phyloP scores from a whole-genome alignment of 352 stramenopile genomes.

The Globisporangium nagaii region DNA sequence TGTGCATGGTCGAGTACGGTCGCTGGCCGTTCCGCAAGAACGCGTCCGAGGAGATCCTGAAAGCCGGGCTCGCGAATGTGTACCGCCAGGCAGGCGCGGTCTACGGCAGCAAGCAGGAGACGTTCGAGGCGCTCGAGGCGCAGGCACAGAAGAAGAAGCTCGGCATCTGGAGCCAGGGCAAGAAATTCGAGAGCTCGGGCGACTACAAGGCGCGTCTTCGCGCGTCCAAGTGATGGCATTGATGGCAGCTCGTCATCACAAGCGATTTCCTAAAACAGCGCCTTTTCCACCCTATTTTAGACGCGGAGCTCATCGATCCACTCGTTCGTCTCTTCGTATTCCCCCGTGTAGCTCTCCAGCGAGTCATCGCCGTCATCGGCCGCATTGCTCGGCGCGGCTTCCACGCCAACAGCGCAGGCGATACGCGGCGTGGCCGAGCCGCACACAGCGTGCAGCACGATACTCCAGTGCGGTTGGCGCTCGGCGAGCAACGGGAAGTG shows the following conservation, averaged over 20 bases:
- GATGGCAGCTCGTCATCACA: too few relatives aligned
- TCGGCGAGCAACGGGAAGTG: slow-evolving; percentile 24
- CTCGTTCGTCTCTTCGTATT: slow-evolving; percentile 9
- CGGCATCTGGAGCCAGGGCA: slow-evolving; percentile 75
- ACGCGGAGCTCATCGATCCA: slow-evolving; percentile 12
- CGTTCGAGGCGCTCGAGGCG: slow-evolving; percentile 63
- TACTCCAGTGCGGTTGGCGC: slow-evolving; percentile 25
- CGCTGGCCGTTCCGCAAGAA: slow-evolving; percentile 76
- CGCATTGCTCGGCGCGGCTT: not conserved
- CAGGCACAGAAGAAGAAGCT: slow-evolving; percentile 54
- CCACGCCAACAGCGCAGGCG: slow-evolving; percentile 23
- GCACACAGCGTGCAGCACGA: slow-evolving; percentile 21
- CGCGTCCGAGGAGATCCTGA: slow-evolving; percentile 77
- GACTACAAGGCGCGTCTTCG: slow-evolving; percentile 76
- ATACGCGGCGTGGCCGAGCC: slow-evolving; percentile 23
- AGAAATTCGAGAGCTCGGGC: slow-evolving; percentile 62
- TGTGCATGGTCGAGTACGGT: slow-evolving; percentile 81
- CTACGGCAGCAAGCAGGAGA: slow-evolving; percentile 68
- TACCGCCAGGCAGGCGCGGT: slow-evolving; percentile 77
- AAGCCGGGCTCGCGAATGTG: slow-evolving; percentile 58
- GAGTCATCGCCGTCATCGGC: not conserved
- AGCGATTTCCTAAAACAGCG: not conserved
- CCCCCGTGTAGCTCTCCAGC: not conserved
- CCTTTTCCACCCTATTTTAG: not conserved
- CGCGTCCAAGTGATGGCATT: slow-evolving; percentile 12